Evolutionary conservation across 148 eudicot species (phyloP).

Genomic region (Suaeda aralocaspica): DNA sequence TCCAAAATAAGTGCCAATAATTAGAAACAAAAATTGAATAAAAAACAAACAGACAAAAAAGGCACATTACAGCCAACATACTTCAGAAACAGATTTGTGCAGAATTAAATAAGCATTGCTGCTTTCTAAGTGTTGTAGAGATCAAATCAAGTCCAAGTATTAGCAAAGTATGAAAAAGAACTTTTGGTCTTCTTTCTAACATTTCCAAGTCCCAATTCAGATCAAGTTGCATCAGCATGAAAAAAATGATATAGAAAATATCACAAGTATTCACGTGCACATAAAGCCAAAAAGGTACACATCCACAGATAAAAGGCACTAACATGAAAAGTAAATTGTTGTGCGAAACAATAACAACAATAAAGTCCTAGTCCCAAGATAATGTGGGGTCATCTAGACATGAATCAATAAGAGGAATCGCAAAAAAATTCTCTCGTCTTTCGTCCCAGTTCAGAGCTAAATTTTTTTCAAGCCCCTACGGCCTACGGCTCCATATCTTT

Average conservation of each 20-base stretch:
- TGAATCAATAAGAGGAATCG: too few relatives aligned
- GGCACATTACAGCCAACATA: not conserved
- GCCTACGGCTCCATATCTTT: too few relatives aligned
- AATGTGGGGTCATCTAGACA: too few relatives aligned
- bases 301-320: constrained; percentile 7
- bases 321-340: not conserved
- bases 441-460: too few relatives aligned
- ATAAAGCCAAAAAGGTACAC: not conserved
- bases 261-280: not conserved
- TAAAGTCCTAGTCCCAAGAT: too few relatives aligned
- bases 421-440: too few relatives aligned
- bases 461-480: too few relatives aligned
- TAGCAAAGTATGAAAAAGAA: not conserved
- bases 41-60: constrained; percentile 18
- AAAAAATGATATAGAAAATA: not conserved
- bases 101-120: not conserved
- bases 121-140: constrained; percentile 1
- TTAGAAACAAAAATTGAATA: constrained; percentile 22
- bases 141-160: not conserved
- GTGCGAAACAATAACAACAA: too few relatives aligned
- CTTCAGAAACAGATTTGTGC: not conserved
- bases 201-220: not conserved
- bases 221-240: not conserved
- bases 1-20: constrained; percentile 38
- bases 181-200: not conserved